These are phyloP conservation scores for Penicillium sp. DNA, from an alignment of 2,329 filamentous ascomycete genomes.

Conservation along the genomic window DNA sequence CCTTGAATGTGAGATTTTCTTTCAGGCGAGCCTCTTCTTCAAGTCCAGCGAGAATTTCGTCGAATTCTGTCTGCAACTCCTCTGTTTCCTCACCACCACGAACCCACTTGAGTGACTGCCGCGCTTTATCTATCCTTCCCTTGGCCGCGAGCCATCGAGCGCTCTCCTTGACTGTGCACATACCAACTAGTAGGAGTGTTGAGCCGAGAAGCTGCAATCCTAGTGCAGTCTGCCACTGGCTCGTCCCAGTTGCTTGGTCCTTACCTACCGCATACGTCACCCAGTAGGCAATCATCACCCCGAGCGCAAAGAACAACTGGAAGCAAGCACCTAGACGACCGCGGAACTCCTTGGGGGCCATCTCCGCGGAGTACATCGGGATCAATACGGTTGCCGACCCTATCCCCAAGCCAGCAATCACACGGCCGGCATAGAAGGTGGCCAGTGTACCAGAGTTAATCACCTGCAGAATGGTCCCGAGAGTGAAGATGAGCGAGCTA, in stretches of 20 bases:
- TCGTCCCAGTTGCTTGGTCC: constrained; percentile 38
- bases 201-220: constrained; percentile 50
- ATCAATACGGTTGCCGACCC: constrained; percentile 45
- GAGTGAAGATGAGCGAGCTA: constrained; percentile 40
- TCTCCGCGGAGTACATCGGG: constrained; percentile 43
- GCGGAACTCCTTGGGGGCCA: constrained; percentile 37
- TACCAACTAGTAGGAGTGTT: constrained; percentile 48
- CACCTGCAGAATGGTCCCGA: constrained; percentile 46
- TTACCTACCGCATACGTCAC: constrained; percentile 50
- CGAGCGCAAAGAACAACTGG: constrained; percentile 40
- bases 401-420: constrained; percentile 48
- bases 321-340: constrained; percentile 33
- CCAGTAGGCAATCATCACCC: constrained; percentile 43
- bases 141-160: constrained; percentile 49
- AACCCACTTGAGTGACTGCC: constrained; percentile 52
- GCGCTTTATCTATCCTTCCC: constrained; percentile 47
- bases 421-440: constrained; percentile 47
- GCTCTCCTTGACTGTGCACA: constrained; percentile 51
- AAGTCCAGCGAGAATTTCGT: constrained; percentile 45
- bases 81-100: constrained; percentile 46
- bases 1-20: constrained; percentile 48
- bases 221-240: constrained; percentile 53
- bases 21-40: constrained; percentile 48
- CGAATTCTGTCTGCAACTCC: constrained; percentile 35
- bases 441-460: constrained; percentile 45